Conservation (phyloP, 352 stramenopile species). For the Pythium diclinum region DNA sequence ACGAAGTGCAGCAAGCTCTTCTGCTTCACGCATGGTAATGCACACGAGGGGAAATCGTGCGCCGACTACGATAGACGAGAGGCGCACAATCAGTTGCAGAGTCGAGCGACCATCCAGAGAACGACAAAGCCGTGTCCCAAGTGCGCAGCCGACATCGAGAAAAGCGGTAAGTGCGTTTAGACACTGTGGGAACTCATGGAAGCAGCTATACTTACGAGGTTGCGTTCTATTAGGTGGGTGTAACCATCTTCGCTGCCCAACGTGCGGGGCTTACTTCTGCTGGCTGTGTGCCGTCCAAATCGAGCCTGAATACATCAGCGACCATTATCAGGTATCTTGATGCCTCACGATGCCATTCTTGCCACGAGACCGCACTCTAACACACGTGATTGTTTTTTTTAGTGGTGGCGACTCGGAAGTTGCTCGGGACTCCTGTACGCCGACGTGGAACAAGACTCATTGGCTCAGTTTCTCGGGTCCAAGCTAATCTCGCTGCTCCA, state of each 20-base stretch:
- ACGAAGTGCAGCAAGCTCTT: constrained; percentile 51
- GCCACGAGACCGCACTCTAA: too few relatives aligned
- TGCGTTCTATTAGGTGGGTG: constrained; percentile 35
- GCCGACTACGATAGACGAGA: constrained; percentile 45
- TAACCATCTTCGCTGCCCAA: constrained; percentile 59
- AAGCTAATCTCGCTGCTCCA: constrained; percentile 13
- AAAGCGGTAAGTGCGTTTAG: constrained; percentile 27
- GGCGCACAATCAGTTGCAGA: constrained; percentile 28
- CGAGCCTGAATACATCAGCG: constrained; percentile 29
- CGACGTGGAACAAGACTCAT: constrained; percentile 16
- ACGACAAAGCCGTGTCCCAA: constrained; percentile 51
- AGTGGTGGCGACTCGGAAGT: constrained; percentile 20
- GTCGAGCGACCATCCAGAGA: constrained; percentile 30
- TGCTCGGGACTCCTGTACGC: constrained; percentile 15
- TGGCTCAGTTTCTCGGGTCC: not conserved
- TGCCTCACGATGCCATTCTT: not conserved
- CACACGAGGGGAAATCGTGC: constrained; percentile 65
- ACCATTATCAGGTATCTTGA: constrained; percentile 17
- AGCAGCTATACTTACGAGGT: too few relatives aligned
- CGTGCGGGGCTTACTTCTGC: constrained; percentile 56
- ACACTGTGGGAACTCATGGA: too few relatives aligned
- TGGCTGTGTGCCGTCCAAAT: constrained; percentile 54
- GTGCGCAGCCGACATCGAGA: constrained; percentile 52
- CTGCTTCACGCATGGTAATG: constrained; percentile 88
- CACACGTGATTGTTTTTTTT: not conserved